phyloP scores from a whole-genome alignment of 2,329 filamentous ascomycete genomes.

The Neonectria punicea region DNA sequence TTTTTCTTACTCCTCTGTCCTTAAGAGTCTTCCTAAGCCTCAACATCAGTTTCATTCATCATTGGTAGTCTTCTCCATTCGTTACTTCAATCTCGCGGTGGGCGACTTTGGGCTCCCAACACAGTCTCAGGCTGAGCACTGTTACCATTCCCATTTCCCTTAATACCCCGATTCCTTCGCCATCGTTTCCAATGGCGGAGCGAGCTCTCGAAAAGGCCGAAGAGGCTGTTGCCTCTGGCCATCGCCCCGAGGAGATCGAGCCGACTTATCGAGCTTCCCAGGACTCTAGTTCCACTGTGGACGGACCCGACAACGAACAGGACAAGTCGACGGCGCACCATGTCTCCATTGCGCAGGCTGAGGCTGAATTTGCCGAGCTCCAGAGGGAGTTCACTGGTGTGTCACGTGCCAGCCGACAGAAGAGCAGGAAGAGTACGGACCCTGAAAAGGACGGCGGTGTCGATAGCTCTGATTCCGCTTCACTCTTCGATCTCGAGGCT shows the following conservation, averaged over 20 bases:
- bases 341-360: slow-evolving; percentile 73
- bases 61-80: slow-evolving; percentile 3
- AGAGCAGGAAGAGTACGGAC: slow-evolving; percentile 53
- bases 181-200: slow-evolving; percentile 40
- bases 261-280: slow-evolving; percentile 35
- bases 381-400: slow-evolving; percentile 68
- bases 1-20: not conserved
- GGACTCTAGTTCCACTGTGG: slow-evolving; percentile 45
- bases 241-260: slow-evolving; percentile 40
- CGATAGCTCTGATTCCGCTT: slow-evolving; percentile 56
- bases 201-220: slow-evolving; percentile 43
- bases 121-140: slow-evolving; percentile 33
- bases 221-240: slow-evolving; percentile 44
- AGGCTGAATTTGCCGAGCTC: slow-evolving; percentile 76
- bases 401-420: slow-evolving; percentile 60
- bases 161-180: not conserved
- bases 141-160: slow-evolving; percentile 11
- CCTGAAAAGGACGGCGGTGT: slow-evolving; percentile 65
- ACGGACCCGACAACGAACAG: slow-evolving; percentile 34
- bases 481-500: slow-evolving; percentile 78
- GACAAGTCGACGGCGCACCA: slow-evolving; percentile 32
- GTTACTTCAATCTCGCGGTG: slow-evolving; percentile 30
- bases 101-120: slow-evolving; percentile 43
- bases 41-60: not conserved
- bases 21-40: not conserved